These are phyloP conservation scores for Pseudogymnoascus sp. DNA, from an alignment of 2,329 filamentous ascomycete species.

Conservation along the genomic window DNA sequence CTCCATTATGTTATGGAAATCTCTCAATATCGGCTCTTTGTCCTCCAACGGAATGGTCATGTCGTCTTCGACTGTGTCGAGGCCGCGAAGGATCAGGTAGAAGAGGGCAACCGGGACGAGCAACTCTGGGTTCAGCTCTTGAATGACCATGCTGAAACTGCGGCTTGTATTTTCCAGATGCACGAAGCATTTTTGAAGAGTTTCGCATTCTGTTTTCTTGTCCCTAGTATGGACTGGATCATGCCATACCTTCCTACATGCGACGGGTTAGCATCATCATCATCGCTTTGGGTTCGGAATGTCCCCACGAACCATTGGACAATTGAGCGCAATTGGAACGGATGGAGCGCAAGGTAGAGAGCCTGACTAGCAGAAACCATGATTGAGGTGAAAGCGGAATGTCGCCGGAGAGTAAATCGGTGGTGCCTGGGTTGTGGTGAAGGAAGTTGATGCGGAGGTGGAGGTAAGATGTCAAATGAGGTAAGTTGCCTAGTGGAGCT, in stretches of 20 bases:
- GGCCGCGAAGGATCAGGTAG: conserved; percentile 78
- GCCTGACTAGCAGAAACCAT: conserved; percentile 48
- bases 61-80: conserved; percentile 94
- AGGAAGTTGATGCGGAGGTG: neutral
- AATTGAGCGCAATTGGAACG: conserved; percentile 68
- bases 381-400: conserved; percentile 24
- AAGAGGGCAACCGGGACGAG: conserved; percentile 78
- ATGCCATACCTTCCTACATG: conserved; percentile 79
- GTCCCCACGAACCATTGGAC: conserved; percentile 64
- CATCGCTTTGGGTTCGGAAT: neutral
- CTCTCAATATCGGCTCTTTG: conserved; percentile 75
- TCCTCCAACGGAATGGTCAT: conserved; percentile 72
- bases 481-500: neutral
- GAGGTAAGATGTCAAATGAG: neutral
- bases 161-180: conserved; percentile 78
- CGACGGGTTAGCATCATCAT: neutral
- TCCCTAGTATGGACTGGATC: conserved; percentile 79
- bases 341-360: conserved; percentile 67
- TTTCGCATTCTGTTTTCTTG: conserved; percentile 58
- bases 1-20: conserved; percentile 68
- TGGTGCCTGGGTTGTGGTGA: neutral
- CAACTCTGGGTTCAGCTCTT: conserved; percentile 86
- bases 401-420: neutral
- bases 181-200: conserved; percentile 73
- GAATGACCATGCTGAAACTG: conserved; percentile 81